These are phyloP conservation scores for Flaveria floridana DNA, from an alignment of 140 eudicot genomes.

Conservation along the genomic window DNA sequence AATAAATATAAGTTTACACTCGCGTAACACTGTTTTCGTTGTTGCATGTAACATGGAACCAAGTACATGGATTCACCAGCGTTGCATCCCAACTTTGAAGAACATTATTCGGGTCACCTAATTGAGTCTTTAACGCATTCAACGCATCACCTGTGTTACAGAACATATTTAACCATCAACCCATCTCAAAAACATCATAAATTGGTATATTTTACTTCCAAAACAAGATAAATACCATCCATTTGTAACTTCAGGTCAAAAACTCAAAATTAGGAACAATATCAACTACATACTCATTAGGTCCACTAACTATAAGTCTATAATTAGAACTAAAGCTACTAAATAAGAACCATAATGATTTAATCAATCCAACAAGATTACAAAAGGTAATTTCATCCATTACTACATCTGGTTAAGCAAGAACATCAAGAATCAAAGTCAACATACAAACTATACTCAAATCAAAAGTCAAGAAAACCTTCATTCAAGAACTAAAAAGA, in stretches of 20 bases:
- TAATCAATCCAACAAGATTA: constrained; percentile 27
- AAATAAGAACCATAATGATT: background rate
- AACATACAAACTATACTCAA: constrained; percentile 25
- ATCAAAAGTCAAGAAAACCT: background rate
- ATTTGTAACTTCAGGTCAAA: constrained; percentile 1
- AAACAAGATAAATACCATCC: constrained; percentile 5
- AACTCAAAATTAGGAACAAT: background rate
- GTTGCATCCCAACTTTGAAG: constrained; percentile 96
- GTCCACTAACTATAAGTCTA: constrained; percentile 34
- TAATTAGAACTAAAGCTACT: constrained; percentile 27
- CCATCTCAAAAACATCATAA: constrained; percentile 26
- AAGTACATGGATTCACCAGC: constrained; percentile 89
- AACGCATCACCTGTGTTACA: constrained; percentile 72
- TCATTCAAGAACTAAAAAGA: constrained; percentile 14
- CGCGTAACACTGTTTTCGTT: constrained; percentile 75
- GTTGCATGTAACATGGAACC: constrained; percentile 92
- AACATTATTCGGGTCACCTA: constrained; percentile 84
- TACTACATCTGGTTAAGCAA: constrained; percentile 28
- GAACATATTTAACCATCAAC: constrained; percentile 25
- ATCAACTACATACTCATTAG: constrained; percentile 11
- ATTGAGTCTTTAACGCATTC: constrained; percentile 67
- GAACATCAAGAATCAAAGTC: constrained; percentile 25
- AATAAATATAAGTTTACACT: constrained; percentile 56
- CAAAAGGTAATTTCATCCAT: constrained; percentile 22
- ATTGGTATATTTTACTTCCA: background rate